Conservation (phyloP, 139 green algal genomes). For the Chlorella sp. region DNA sequence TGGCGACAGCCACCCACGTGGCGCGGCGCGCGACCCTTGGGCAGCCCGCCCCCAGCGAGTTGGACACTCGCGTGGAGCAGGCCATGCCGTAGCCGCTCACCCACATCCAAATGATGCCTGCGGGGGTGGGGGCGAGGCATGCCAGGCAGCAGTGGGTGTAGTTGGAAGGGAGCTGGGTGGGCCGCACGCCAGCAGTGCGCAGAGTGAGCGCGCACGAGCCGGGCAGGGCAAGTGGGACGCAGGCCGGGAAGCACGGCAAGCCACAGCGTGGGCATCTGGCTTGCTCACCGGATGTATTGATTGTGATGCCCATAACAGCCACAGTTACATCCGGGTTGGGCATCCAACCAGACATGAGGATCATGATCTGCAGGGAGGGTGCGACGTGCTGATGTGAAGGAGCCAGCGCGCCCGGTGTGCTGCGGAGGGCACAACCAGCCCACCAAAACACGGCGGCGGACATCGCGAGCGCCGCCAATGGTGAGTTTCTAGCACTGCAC, state of each 20-base stretch:
- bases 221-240: background rate
- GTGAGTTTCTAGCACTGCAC: too few species aligned
- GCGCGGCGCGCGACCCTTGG: conserved; percentile 9
- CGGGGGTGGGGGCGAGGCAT: background rate
- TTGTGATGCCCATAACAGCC: conserved; percentile 17
- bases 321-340: conserved; percentile 16
- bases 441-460: background rate
- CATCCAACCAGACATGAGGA: conserved; percentile 31
- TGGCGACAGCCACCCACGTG: background rate
- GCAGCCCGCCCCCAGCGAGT: conserved; percentile 8
- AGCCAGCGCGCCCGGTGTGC: too few species aligned
- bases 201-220: background rate
- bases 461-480: too few species aligned
- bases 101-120: conserved; percentile 26
- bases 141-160: background rate
- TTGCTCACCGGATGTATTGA: conserved; percentile 7
- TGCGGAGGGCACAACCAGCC: background rate
- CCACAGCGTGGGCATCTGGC: background rate
- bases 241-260: background rate
- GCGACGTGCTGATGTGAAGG: too few species aligned
- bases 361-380: conserved; percentile 7
- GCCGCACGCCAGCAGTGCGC: background rate
- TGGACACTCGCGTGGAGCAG: background rate
- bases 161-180: background rate
- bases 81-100: conserved; percentile 1